These are phyloP conservation scores for Silene uniflora DNA, from an alignment of 148 eudicot genomes.

Conservation along the genomic window DNA sequence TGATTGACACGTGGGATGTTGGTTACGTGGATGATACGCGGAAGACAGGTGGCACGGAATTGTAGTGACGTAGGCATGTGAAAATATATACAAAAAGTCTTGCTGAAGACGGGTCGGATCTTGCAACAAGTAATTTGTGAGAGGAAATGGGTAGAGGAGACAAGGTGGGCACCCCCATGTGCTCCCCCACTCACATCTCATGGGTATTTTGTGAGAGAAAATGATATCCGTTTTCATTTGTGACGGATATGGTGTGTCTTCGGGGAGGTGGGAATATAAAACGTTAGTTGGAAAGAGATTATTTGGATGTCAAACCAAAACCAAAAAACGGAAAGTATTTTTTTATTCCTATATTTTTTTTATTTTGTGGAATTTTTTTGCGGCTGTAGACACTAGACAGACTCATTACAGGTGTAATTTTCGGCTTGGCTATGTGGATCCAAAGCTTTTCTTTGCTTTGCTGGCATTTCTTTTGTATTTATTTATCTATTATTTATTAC, in stretches of 20 bases:
- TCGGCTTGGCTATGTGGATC: slow-evolving; percentile 19
- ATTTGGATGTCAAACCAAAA: neutral
- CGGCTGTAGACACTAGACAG: slow-evolving; percentile 1
- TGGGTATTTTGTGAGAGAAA: no score
- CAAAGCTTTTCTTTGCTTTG: neutral
- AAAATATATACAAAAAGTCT: no score
- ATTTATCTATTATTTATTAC: no score
- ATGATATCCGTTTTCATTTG: no score
- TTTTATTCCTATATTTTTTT: neutral
- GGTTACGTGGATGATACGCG: slow-evolving; percentile 16
- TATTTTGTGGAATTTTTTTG: neutral
- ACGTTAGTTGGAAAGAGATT: slow-evolving; percentile 5
- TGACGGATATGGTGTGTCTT: no score
- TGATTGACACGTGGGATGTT: neutral
- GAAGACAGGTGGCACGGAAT: slow-evolving; percentile 18
- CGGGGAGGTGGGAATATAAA: neutral
- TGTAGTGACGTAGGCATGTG: slow-evolving; percentile 23
- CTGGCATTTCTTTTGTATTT: neutral
- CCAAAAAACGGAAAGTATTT: neutral
- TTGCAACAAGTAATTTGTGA: no score
- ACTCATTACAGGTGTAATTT: slow-evolving; percentile 23
- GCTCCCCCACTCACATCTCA: no score
- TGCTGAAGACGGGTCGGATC: no score
- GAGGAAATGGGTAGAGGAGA: no score
- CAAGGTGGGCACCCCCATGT: no score